Evolutionary conservation across 352 stramenopile species (phyloP), one percentile per base, ranked within the genome.

Genomic region (Lagenidium sp.): DNA sequence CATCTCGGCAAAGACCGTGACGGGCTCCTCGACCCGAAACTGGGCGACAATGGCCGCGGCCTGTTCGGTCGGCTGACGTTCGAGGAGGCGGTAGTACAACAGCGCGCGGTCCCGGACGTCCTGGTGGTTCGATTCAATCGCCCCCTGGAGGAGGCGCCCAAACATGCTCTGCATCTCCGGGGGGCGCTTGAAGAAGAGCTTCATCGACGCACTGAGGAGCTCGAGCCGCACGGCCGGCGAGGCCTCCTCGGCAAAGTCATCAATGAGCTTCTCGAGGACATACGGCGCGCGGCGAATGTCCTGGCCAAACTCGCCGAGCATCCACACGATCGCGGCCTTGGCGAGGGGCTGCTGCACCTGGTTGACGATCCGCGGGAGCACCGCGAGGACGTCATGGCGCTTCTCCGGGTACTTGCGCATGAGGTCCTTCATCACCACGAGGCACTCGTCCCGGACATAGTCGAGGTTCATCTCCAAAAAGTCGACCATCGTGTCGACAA

Each of bases 131-230:
- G 94, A 92, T 47, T 98, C 96, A 29, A 97, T 96, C 1, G 95
- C 91, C 13, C 82, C 77, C 19, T 85, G 75, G 41, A 99, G 74
- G 29, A 99, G 69, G 18, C 91, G 76, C 4, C 95, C 96, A 21
- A 99, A 70, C 95, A 99, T 99, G 30, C 72, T 83, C 63, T 99
- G 94, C 78, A 98, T 88, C 78, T 99, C 96, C 1, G 95, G 94
- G 30, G 96, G 89, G n/a, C 95, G 82, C 63, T 96, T 88, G 66
- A 99, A 99, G 63, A 99, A 99, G 5, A 99, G 72, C 64, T 98
- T 99, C 59, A 98, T 85, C 4, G 92, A 87, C n/a, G 90, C 87
- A 19, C 78, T 96, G 18, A 99, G 73, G 36, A 99, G 63, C 50
- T 97, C 82, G 37, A 98, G 69, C 50, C 97, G 95, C 13, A 99